These are phyloP conservation scores for Aspergillus affinis DNA, from an alignment of 495 filamentous ascomycete genomes.

Conservation along the genomic window DNA sequence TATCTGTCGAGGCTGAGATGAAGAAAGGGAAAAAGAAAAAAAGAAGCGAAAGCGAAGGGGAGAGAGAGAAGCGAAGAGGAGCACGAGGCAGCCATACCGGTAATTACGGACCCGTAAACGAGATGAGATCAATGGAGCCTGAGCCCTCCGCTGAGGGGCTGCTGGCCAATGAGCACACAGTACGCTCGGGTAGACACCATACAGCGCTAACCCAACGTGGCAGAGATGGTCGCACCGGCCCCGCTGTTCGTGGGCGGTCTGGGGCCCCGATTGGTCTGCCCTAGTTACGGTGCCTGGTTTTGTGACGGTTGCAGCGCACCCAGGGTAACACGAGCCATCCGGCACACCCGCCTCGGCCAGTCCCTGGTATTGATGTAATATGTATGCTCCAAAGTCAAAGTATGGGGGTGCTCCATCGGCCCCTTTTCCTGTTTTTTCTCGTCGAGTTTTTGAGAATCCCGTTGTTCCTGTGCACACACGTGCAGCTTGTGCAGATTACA, in stretches of 20 bases:
- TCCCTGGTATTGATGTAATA: too few relatives aligned
- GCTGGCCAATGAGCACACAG: constrained; percentile 17
- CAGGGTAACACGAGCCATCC: constrained; percentile 20
- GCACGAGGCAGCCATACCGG: neutral
- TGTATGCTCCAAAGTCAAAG: too few relatives aligned
- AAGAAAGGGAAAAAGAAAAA: neutral
- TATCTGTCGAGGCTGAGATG: constrained; percentile 1
- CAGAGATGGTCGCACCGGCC: neutral
- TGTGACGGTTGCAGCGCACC: too few relatives aligned
- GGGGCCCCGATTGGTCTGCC: constrained; percentile 7
- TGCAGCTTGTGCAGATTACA: too few relatives aligned
- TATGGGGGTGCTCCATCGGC: neutral
- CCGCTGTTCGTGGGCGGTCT: constrained; percentile 10
- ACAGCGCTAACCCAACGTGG: constrained; percentile 8
- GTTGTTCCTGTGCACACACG: too few relatives aligned
- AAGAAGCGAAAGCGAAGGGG: constrained; percentile 9
- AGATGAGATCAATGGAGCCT: constrained; percentile 22
- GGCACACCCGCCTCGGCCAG: neutral
- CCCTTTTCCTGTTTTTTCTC: too few relatives aligned
- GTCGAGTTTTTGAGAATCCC: too few relatives aligned
- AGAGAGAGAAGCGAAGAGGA: constrained; percentile 6
- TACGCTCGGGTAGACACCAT: constrained; percentile 9
- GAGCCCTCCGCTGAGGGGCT: constrained; percentile 4
- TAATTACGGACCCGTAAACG: constrained; percentile 10
- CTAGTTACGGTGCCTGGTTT: constrained; percentile 25